phyloP scores from a whole-genome alignment of 129 eudicot species.

The Kitagawia praeruptora region DNA sequence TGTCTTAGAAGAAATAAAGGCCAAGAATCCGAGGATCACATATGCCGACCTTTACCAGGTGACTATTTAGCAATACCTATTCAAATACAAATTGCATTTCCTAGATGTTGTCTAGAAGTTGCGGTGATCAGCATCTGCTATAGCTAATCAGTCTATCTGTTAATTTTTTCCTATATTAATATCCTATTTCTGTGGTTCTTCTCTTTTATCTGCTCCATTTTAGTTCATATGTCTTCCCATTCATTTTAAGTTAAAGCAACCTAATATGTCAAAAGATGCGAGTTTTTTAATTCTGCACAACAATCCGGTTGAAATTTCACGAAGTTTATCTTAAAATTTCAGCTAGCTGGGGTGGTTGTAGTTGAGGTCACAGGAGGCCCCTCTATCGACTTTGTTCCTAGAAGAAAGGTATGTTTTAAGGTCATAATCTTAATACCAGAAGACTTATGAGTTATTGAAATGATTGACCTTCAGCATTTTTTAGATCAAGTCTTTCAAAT shows the following conservation, averaged over 20 bases:
- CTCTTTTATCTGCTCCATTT: background rate
- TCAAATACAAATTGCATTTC: background rate
- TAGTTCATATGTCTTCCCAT: background rate
- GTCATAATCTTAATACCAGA: background rate
- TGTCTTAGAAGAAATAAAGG: constrained; percentile 67
- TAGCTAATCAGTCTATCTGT: background rate
- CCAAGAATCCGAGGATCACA: constrained; percentile 65
- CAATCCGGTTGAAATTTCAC: background rate
- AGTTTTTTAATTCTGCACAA: background rate
- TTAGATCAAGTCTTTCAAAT: background rate
- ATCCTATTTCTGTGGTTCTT: background rate
- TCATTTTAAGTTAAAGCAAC: background rate
- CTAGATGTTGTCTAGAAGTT: background rate
- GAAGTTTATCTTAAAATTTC: constrained; percentile 11
- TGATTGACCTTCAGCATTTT: background rate
- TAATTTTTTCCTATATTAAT: background rate
- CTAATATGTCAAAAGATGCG: background rate
- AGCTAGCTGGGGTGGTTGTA: constrained; percentile 98
- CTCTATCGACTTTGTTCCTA: constrained; percentile 65
- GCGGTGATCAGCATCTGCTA: background rate
- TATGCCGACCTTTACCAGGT: constrained; percentile 99
- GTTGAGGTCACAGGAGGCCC: constrained; percentile 99
- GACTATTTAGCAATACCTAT: no score
- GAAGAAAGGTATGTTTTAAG: constrained; percentile 57
- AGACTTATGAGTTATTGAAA: background rate